phyloP scores from a whole-genome alignment of 192 early-diverging fungal genomes.

The Mortierella claussenii region DNA sequence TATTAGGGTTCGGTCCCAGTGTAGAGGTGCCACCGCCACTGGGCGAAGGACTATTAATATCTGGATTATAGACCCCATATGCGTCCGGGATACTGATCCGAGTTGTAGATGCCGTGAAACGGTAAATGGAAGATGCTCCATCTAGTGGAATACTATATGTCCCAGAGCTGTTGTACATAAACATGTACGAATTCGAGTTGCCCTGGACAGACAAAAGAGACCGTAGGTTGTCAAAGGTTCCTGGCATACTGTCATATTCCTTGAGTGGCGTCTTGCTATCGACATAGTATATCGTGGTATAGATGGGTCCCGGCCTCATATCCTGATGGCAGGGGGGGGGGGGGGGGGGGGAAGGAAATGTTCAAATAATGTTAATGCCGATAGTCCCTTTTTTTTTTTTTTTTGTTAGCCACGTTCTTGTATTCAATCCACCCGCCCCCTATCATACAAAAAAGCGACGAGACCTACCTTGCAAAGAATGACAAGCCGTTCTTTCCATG shows the following conservation, averaged over 20 bases:
- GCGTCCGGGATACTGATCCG: conserved; percentile 3
- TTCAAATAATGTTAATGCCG: too few relatives aligned
- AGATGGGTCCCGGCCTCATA: not conserved
- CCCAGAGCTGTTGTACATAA: conserved; percentile 3
- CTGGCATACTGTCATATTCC: not conserved
- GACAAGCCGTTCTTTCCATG: too few relatives aligned
- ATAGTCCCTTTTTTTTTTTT: too few relatives aligned
- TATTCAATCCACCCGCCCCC: too few relatives aligned
- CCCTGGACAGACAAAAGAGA: not conserved
- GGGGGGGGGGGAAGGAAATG: too few relatives aligned
- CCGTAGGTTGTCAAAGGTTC: not conserved
- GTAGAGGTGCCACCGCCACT: not conserved
- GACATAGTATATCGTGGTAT: not conserved
- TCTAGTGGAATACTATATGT: not conserved
- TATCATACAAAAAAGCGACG: too few relatives aligned
- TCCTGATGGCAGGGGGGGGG: too few relatives aligned
- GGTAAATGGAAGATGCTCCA: too few relatives aligned
- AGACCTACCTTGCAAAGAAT: too few relatives aligned
- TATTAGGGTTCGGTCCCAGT: not conserved
- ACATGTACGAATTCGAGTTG: not conserved
- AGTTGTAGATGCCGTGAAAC: not conserved
- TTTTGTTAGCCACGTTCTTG: too few relatives aligned
- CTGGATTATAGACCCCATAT: not conserved
- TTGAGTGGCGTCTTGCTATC: not conserved
- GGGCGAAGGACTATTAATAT: not conserved